Percentiles rank a stretch among this genome's conserved stretches.
Evolutionary conservation across 2,329 filamentous ascomycete species (phyloP).

Genomic region (Aschersonia sp.): DNA sequence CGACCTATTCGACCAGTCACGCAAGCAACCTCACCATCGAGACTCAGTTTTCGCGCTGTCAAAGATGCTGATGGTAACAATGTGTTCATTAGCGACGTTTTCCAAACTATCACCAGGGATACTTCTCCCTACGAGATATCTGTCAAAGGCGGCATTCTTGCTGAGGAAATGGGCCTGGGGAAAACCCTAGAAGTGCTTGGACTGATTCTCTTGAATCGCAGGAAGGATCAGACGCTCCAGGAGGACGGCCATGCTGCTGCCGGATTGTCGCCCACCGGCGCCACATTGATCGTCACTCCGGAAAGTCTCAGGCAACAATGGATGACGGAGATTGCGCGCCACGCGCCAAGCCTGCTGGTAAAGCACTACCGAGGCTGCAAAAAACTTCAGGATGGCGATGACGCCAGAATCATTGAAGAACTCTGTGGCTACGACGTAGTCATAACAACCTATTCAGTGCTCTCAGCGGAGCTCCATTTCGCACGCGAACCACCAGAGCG

Average conservation of each 20-base stretch:
- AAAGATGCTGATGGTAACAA: slow-evolving; percentile 17
- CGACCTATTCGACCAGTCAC: slow-evolving; percentile 5
- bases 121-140: slow-evolving; percentile 24
- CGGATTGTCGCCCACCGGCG: slow-evolving; percentile 31
- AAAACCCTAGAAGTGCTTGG: slow-evolving; percentile 67
- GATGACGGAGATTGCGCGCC: slow-evolving; percentile 41
- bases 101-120: slow-evolving; percentile 42
- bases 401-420: slow-evolving; percentile 24
- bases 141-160: slow-evolving; percentile 49
- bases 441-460: slow-evolving; percentile 51
- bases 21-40: not conserved
- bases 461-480: slow-evolving; percentile 71
- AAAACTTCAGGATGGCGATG: slow-evolving; percentile 17
- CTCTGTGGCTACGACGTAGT: slow-evolving; percentile 42
- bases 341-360: slow-evolving; percentile 42
- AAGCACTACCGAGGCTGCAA: slow-evolving; percentile 40
- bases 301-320: slow-evolving; percentile 43
- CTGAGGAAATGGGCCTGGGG: slow-evolving; percentile 73
- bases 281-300: slow-evolving; percentile 49
- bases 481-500: slow-evolving; percentile 56
- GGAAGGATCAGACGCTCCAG: slow-evolving; percentile 1
- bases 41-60: slow-evolving; percentile 17
- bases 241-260: slow-evolving; percentile 21
- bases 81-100: slow-evolving; percentile 47
- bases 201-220: slow-evolving; percentile 48